Evolutionary conservation across 768 basidiomycete species (phyloP).

Genomic region (Cystofilobasidium bisporidii): DNA sequence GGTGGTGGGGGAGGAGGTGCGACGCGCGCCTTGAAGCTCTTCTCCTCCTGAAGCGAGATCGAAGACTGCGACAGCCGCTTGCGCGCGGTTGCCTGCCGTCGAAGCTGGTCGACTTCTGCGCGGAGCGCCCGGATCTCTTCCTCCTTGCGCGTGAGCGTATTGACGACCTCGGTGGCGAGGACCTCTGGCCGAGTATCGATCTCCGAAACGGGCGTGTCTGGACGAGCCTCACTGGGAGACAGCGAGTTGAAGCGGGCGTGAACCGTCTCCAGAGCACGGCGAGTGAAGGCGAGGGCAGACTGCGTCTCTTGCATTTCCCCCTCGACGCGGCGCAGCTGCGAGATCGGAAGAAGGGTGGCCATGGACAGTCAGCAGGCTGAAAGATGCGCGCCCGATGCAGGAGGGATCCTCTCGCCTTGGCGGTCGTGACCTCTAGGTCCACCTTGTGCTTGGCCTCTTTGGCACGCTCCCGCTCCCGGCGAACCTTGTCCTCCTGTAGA

Average conservation of each 20-base stretch:
- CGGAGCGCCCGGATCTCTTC: constrained; percentile 51
- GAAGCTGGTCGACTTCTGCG: constrained; percentile 33
- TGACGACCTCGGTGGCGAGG: constrained; percentile 63
- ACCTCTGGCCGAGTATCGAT: constrained; percentile 55
- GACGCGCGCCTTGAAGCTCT: constrained; percentile 60
- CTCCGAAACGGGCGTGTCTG: constrained; percentile 6
- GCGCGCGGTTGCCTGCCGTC: constrained; percentile 42
- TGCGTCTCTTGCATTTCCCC: constrained; percentile 48
- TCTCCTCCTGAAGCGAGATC: constrained; percentile 45
- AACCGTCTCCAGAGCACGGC: constrained; percentile 77
- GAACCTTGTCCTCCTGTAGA: constrained; percentile 66
- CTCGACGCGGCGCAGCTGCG: constrained; percentile 47
- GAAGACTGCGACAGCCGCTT: not conserved
- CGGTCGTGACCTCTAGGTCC: constrained; percentile 62
- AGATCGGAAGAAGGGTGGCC: too few species aligned
- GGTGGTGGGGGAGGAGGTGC: constrained; percentile 58
- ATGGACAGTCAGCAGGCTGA: not conserved
- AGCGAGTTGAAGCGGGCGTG: constrained; percentile 64
- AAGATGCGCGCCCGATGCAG: too few species aligned
- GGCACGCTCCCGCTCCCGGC: constrained; percentile 58
- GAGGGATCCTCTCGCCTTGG: too few species aligned
- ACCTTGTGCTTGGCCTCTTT: constrained; percentile 65
- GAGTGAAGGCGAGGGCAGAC: constrained; percentile 54
- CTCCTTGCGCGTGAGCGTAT: constrained; percentile 59
- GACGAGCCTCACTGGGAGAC: not conserved